These are phyloP conservation scores for Skeletonema costatum DNA, from an alignment of 108 stramenopile species.

Conservation along the genomic window DNA sequence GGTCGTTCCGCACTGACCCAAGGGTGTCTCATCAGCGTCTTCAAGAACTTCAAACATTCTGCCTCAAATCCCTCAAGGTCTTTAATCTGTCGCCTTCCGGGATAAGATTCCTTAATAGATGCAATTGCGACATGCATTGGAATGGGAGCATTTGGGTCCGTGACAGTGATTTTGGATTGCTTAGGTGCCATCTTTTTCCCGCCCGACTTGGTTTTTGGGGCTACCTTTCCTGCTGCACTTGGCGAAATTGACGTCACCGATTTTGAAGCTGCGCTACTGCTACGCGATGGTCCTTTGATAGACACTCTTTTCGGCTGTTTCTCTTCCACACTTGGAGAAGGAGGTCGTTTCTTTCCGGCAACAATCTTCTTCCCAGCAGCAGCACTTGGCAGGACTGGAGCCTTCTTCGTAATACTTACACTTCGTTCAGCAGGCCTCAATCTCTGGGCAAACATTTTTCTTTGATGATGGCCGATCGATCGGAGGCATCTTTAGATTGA, in stretches of 20 bases:
- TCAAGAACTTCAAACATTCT: conserved; percentile 67
- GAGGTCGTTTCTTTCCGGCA: conserved; percentile 39
- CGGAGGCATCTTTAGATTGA: neutral
- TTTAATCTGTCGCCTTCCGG: conserved; percentile 69
- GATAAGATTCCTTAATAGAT: conserved; percentile 77
- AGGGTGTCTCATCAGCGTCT: conserved; percentile 76
- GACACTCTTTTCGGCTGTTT: conserved; percentile 30
- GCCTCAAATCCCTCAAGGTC: conserved; percentile 75
- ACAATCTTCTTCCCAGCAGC: neutral
- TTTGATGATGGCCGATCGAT: conserved; percentile 7
- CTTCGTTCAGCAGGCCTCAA: conserved; percentile 60
- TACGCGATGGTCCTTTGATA: conserved; percentile 34
- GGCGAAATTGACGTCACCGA: conserved; percentile 22
- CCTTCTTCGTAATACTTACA: conserved; percentile 17
- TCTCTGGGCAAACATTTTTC: conserved; percentile 56
- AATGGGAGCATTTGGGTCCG: conserved; percentile 48
- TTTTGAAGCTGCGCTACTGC: conserved; percentile 15
- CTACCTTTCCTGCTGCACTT: conserved; percentile 21
- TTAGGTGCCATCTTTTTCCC: conserved; percentile 27
- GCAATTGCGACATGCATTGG: conserved; percentile 88
- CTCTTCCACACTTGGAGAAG: conserved; percentile 37
- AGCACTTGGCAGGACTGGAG: conserved; percentile 26
- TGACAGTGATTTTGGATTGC: conserved; percentile 17
- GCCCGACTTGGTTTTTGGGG: conserved; percentile 10
- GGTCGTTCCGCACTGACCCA: conserved; percentile 61